phyloP scores from a whole-genome alignment of 2,329 filamentous ascomycete genomes.

The Calycina herbarum region DNA sequence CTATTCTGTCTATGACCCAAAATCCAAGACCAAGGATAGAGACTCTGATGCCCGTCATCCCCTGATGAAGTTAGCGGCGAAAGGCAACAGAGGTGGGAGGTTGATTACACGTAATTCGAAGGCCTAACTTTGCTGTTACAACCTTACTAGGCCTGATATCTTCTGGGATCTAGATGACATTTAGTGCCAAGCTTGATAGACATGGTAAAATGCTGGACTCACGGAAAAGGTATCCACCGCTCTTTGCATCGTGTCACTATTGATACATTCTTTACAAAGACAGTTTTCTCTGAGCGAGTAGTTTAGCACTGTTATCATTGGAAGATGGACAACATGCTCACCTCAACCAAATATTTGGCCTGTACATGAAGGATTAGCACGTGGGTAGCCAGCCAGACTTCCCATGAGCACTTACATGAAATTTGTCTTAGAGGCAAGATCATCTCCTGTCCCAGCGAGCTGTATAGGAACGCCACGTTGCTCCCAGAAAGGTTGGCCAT shows the following conservation, averaged over 20 bases:
- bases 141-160: constrained; percentile 42
- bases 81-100: constrained; percentile 6
- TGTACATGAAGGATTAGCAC: neutral
- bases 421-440: neutral
- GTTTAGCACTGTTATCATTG: neutral
- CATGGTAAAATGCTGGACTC: constrained; percentile 26
- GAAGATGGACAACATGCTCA: neutral
- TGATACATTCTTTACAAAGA: constrained; percentile 65
- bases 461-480: neutral
- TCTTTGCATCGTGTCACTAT: constrained; percentile 69
- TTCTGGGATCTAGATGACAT: constrained; percentile 46
- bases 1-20: constrained; percentile 43
- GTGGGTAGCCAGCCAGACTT: neutral
- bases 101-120: constrained; percentile 52
- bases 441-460: neutral
- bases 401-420: neutral
- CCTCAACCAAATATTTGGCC: constrained; percentile 1
- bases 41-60: constrained; percentile 68
- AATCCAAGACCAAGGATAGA: constrained; percentile 66
- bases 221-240: constrained; percentile 68
- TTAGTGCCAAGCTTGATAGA: constrained; percentile 2
- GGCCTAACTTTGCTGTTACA: constrained; percentile 38
- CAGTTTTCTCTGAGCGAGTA: constrained; percentile 63
- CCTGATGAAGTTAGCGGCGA: constrained; percentile 46
- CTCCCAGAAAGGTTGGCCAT: neutral